phyloP scores from a whole-genome alignment of 352 stramenopile species.

The Pythium scleroteichum region DNA sequence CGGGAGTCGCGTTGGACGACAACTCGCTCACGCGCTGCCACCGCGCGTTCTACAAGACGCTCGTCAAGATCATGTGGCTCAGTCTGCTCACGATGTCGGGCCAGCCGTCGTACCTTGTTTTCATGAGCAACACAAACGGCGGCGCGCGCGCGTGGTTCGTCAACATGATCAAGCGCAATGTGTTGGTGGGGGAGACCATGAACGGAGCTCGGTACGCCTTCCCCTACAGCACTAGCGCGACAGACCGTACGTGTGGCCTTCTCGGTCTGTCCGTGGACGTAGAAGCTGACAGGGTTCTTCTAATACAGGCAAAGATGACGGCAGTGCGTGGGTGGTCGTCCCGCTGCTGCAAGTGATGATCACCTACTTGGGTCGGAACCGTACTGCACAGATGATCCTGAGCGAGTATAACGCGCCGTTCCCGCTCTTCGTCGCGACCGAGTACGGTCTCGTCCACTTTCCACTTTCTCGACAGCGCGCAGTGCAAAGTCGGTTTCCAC shows the following conservation, averaged over 20 bases:
- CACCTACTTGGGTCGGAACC: slow-evolving; percentile 19
- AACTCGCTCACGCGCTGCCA: slow-evolving; percentile 34
- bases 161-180: slow-evolving; percentile 17
- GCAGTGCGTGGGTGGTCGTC: slow-evolving; percentile 34
- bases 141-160: slow-evolving; percentile 34
- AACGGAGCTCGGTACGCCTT: slow-evolving; percentile 25
- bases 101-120: slow-evolving; percentile 31
- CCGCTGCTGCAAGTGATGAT: slow-evolving; percentile 34
- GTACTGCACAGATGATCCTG: slow-evolving; percentile 23
- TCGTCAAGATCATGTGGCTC: slow-evolving; percentile 36
- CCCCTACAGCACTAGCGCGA: slow-evolving; percentile 21
- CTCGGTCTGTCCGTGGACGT: background rate
- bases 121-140: slow-evolving; percentile 40
- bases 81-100: slow-evolving; percentile 27
- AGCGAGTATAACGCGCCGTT: slow-evolving; percentile 36
- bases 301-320: slow-evolving; percentile 32
- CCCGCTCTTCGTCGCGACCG: slow-evolving; percentile 25
- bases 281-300: background rate
- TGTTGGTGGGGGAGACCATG: slow-evolving; percentile 33
- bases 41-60: slow-evolving; percentile 40
- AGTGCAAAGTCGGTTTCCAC: slow-evolving; percentile 36
- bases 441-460: slow-evolving; percentile 42
- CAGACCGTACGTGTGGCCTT: slow-evolving; percentile 18
- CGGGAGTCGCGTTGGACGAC: slow-evolving; percentile 30
- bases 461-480: slow-evolving; percentile 31